A percentile compares a stretch with the other conserved stretches of the same genome.
Evolutionary conservation across 2,329 filamentous ascomycete genomes (phyloP).

Genomic region (Penicillium olsonii): DNA sequence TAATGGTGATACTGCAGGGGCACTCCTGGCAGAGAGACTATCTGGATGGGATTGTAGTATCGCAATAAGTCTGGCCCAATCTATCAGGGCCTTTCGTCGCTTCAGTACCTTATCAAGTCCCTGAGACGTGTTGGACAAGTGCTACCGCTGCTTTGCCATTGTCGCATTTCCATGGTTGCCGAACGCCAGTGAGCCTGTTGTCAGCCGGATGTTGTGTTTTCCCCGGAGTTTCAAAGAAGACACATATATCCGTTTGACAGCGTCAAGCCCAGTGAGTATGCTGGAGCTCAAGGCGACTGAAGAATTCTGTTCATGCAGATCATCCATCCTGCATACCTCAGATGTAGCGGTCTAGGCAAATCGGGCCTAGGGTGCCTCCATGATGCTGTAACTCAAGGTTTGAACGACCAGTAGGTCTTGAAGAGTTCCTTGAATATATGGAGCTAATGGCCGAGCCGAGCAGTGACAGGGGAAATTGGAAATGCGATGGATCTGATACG

Average conservation of each 20-base stretch:
- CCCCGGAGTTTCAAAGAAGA: not conserved
- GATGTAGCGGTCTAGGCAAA: slow-evolving; percentile 3
- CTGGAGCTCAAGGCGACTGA: not conserved
- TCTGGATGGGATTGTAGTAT: not conserved
- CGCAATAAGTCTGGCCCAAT: not conserved
- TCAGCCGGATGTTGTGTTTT: not conserved
- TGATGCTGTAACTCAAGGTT: not conserved
- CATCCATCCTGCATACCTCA: slow-evolving; percentile 5
- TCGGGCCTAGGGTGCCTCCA: not conserved
- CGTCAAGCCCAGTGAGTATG: not conserved
- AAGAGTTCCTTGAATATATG: not conserved
- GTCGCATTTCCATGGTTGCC: not conserved
- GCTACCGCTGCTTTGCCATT: not conserved
- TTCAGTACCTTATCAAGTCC: not conserved
- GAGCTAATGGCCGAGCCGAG: not conserved
- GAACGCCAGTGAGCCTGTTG: not conserved
- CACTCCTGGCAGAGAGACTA: not conserved
- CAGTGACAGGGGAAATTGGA: not conserved
- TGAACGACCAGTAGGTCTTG: too few species aligned
- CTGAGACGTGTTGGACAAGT: not conserved
- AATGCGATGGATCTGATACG: not conserved
- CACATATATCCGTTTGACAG: not conserved
- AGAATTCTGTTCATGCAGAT: not conserved
- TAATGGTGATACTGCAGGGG: not conserved
- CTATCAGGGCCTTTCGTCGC: not conserved